phyloP scores from a whole-genome alignment of 1,284 basidiomycete genomes.

The Marasmius oreades region DNA sequence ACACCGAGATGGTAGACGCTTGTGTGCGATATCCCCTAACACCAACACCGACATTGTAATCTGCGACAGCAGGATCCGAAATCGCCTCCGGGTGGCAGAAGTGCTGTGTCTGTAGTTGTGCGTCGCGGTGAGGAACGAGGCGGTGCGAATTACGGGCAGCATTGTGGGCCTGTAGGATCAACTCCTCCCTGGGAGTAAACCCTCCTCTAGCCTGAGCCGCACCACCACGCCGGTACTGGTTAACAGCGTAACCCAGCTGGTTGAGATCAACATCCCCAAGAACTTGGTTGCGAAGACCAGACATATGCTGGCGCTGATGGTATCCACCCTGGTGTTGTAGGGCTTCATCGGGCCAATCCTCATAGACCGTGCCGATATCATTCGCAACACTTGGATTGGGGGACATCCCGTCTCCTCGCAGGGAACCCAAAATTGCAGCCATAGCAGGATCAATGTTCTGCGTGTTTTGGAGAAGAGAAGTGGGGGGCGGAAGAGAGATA shows the following conservation, averaged over 20 bases:
- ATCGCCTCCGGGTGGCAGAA: slow-evolving; percentile 17
- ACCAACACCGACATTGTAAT: slow-evolving; percentile 37
- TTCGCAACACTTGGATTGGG: slow-evolving; percentile 17
- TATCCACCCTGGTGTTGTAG: background rate
- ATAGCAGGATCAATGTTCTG: slow-evolving; percentile 33
- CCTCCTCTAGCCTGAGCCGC: slow-evolving; percentile 46
- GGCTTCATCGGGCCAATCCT: background rate
- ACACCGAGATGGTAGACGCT: slow-evolving; percentile 27
- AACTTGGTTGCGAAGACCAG: slow-evolving; percentile 2
- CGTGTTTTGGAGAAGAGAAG: background rate
- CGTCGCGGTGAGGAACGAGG: slow-evolving; percentile 20
- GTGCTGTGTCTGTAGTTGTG: slow-evolving; percentile 12
- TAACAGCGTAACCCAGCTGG: slow-evolving; percentile 3
- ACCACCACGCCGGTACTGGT: slow-evolving; percentile 13
- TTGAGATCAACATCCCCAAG: slow-evolving; percentile 13
- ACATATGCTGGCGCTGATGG: background rate
- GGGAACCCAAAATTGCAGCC: slow-evolving; percentile 35
- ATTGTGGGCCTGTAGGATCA: slow-evolving; percentile 59
- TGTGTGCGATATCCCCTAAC: slow-evolving; percentile 39
- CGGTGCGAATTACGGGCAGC: slow-evolving; percentile 14
- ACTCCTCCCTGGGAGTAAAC: slow-evolving; percentile 64
- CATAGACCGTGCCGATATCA: background rate
- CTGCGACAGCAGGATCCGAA: slow-evolving; percentile 22
- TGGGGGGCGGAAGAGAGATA: slow-evolving; percentile 5
- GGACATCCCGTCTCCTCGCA: slow-evolving; percentile 25